A percentile compares a stretch with the other conserved stretches of the same genome.
phyloP scores from a whole-genome alignment of 2,329 filamentous ascomycete genomes.

The Pyrenochaeta sp. region DNA sequence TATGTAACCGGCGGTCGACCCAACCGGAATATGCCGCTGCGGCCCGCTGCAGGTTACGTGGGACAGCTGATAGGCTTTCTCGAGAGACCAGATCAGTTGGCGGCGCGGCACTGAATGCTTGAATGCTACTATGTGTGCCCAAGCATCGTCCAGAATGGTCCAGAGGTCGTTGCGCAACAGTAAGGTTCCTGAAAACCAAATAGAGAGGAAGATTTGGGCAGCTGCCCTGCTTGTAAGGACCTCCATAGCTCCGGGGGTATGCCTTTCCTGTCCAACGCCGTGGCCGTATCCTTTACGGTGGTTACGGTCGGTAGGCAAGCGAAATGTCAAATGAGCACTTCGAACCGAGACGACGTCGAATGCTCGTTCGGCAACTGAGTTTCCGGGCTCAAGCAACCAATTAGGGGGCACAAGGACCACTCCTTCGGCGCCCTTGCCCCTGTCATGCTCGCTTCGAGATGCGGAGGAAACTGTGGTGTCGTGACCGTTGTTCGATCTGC shows the following conservation, averaged over 20 bases:
- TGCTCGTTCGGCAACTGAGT: not conserved
- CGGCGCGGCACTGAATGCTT: constrained; percentile 1
- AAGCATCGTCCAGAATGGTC: not conserved
- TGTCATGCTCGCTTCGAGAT: constrained; percentile 3
- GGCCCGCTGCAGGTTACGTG: constrained; percentile 13
- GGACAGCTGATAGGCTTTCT: constrained; percentile 2
- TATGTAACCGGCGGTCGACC: constrained; percentile 1
- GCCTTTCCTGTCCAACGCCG: not conserved
- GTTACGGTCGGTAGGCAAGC: constrained; percentile 1
- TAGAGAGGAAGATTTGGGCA: not conserved
- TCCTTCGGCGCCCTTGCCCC: not conserved
- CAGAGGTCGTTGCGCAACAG: not conserved
- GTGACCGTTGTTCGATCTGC: not conserved
- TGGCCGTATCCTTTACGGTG: constrained; percentile 6
- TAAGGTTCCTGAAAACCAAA: too few relatives aligned
- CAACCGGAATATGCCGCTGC: constrained; percentile 11
- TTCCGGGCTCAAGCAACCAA: constrained; percentile 3
- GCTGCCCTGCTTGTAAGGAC: not conserved
- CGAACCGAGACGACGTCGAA: constrained; percentile 4
- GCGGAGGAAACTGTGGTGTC: not conserved
- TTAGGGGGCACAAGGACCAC: not conserved
- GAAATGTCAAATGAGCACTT: constrained; percentile 6
- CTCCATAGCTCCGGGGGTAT: not conserved
- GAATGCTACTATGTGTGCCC: not conserved
- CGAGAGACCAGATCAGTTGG: not conserved